Base-by-base conservation (phyloP, 371 early-diverging fungal species). In the Mortierella sp. region DNA sequence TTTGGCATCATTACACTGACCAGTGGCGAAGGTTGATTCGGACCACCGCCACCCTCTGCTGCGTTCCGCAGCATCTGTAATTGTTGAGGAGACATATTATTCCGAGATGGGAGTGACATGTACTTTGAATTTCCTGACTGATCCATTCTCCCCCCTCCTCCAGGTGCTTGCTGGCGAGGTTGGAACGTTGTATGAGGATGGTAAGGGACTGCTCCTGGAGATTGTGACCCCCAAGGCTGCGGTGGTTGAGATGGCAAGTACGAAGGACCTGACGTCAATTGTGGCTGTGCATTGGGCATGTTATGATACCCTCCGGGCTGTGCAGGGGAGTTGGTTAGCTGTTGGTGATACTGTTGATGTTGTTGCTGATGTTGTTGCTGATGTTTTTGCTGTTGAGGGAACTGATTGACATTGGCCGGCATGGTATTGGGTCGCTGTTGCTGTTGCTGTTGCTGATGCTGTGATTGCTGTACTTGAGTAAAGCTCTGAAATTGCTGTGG, bases 151-250 rank as follows among this genome's bases (percentile, higher is more conserved):
- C 40, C 28, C 14, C 5, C 18, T 22, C 40, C 28, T 16, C 5
- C 18, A 9, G 39, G 22, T 18, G 67, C n/a, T 51, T 51, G 37
- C 24, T 73, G 77, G 26, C 72, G 78, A 28, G 73, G 70, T 4
- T 73, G 70, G 40, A 70, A 73, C 14, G 63, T 52, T 5, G 73
- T 70, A 11, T 73, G 73, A 40, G 78, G 78, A 14, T 73, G 73
- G 39, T 73, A 78, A 4, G 65, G 28, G 22, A 39, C 43, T 10
- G 64, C 22, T 39, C 51, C 52, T 22, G 71, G 11, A 20, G 76
- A 22, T 26, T 57, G 66, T 37, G 62, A 18, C 3, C 35, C 60
- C 65, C 60, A 64, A 10, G 66, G 35, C 64, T 66, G 62, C 5
- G 59, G 62, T 12, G 70, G 52, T n/a, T 37, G 49, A 20, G 37